A percentile compares a stretch with the other conserved stretches of the same genome.
phyloP scores from a whole-genome alignment of 169 alveolate species.

The Plasmodium sp. region DNA sequence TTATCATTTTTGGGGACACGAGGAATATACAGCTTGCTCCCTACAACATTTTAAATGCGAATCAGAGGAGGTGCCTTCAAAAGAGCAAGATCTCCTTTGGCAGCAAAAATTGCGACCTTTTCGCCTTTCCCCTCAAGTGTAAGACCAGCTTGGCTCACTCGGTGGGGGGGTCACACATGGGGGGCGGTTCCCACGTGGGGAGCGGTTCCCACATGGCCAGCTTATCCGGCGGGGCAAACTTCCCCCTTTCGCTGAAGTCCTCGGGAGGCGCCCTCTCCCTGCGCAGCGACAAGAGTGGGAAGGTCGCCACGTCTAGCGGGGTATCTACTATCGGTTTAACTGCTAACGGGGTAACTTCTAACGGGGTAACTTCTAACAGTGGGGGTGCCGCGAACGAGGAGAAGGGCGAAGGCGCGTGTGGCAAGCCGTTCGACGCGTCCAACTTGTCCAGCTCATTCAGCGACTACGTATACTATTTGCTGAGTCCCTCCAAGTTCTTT shows the following conservation, averaged over 20 bases:
- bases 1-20: constrained; percentile 64
- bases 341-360: not conserved
- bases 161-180: not conserved
- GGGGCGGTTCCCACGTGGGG: not conserved
- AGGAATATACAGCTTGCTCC: constrained; percentile 67
- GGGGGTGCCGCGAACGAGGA: not conserved
- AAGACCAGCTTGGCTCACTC: constrained; percentile 13
- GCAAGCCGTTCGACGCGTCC: not conserved
- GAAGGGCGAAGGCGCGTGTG: not conserved
- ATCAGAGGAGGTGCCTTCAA: constrained; percentile 10
- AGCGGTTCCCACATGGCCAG: not conserved
- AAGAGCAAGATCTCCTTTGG: constrained; percentile 1
- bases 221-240: not conserved
- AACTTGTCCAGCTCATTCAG: constrained; percentile 18
- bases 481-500: constrained; percentile 45
- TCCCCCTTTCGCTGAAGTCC: not conserved
- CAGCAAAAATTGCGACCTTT: constrained; percentile 34
- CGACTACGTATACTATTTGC: constrained; percentile 53
- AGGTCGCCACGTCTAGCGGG: not conserved
- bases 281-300: not conserved
- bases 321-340: not conserved
- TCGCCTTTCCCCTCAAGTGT: constrained; percentile 64
- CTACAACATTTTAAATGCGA: constrained; percentile 27
- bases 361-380: not conserved
- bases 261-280: not conserved